Evolutionary conservation across 139 green algal genomes (phyloP).

Genomic region (Chlamydomonas sphaeroides): DNA sequence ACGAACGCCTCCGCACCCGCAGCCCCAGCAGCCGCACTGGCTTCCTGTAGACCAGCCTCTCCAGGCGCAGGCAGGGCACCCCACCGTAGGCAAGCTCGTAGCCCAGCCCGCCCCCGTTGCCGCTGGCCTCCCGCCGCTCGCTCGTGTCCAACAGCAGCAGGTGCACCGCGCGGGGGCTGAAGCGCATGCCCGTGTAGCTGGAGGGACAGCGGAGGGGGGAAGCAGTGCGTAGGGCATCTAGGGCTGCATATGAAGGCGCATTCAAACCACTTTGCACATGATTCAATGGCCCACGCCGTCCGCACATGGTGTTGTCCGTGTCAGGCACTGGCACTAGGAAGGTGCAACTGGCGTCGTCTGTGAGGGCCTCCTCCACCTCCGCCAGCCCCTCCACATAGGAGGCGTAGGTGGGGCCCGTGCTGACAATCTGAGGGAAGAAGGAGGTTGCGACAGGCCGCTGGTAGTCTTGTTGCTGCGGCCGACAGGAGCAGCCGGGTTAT

Average conservation of each 20-base stretch:
- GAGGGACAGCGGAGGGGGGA: too few relatives aligned
- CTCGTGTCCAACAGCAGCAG: slow-evolving; percentile 16
- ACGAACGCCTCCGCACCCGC: background rate
- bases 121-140: background rate
- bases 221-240: too few relatives aligned
- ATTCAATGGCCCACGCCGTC: too few relatives aligned
- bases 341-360: background rate
- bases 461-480: background rate
- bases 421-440: background rate
- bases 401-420: background rate
- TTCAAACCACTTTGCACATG: too few relatives aligned
- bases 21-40: slow-evolving; percentile 4
- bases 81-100: slow-evolving; percentile 24
- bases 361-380: background rate
- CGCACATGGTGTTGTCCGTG: slow-evolving; percentile 8
- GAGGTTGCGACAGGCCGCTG: too few relatives aligned
- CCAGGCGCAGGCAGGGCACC: background rate
- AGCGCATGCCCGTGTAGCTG: slow-evolving; percentile 41
- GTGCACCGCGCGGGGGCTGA: slow-evolving; percentile 4
- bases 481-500: too few relatives aligned
- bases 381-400: slow-evolving; percentile 11
- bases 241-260: too few relatives aligned
- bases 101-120: too few relatives aligned
- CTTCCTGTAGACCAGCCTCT: slow-evolving; percentile 10
- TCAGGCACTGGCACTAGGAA: slow-evolving; percentile 22